These are phyloP conservation scores for Cutaneotrichosporon cavernicola DNA, from an alignment of 1,284 basidiomycete species.

Conservation along the genomic window DNA sequence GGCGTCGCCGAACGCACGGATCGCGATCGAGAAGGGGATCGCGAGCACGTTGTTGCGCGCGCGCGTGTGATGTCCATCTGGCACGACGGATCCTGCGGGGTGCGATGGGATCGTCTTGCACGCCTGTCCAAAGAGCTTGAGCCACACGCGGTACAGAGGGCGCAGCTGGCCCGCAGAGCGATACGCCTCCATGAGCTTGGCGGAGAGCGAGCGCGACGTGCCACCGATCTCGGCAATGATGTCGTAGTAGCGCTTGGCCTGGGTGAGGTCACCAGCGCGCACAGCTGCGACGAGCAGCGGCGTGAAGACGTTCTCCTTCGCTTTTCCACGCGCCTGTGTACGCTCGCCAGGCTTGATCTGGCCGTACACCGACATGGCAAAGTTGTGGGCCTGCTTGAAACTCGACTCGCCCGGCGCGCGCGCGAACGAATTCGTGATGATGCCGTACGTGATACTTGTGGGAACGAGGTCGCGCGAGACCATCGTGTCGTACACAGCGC, in stretches of 20 bases:
- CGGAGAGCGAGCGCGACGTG: conserved; percentile 47
- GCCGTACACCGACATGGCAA: conserved; percentile 38
- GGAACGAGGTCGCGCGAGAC: conserved; percentile 65
- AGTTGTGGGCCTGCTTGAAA: conserved; percentile 42
- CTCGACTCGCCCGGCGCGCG: conserved; percentile 26
- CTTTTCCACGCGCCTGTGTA: conserved; percentile 26
- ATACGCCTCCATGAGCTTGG: conserved; percentile 72
- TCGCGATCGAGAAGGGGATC: conserved; percentile 77
- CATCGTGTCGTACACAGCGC: conserved; percentile 74
- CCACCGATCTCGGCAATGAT: conserved; percentile 11
- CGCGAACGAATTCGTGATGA: conserved; percentile 62
- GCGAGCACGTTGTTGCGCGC: conserved; percentile 62
- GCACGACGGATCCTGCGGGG: conserved; percentile 7
- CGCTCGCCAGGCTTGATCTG: conserved; percentile 24
- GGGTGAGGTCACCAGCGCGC: conserved; percentile 21
- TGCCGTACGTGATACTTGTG: conserved; percentile 67
- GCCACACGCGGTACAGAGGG: conserved; percentile 66
- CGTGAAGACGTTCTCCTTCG: conserved; percentile 40
- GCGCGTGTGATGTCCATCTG: conserved; percentile 14
- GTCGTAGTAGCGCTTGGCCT: conserved; percentile 62
- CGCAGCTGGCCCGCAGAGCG: conserved; percentile 63
- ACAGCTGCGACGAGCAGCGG: conserved; percentile 43
- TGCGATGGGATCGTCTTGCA: conserved; percentile 7
- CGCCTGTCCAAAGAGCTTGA: conserved; percentile 17
- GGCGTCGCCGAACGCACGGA: conserved; percentile 69